A percentile compares a stretch with the other conserved stretches of the same genome.
phyloP scores from a whole-genome alignment of 345 rosid species.

The Gossypium sturtianum region DNA sequence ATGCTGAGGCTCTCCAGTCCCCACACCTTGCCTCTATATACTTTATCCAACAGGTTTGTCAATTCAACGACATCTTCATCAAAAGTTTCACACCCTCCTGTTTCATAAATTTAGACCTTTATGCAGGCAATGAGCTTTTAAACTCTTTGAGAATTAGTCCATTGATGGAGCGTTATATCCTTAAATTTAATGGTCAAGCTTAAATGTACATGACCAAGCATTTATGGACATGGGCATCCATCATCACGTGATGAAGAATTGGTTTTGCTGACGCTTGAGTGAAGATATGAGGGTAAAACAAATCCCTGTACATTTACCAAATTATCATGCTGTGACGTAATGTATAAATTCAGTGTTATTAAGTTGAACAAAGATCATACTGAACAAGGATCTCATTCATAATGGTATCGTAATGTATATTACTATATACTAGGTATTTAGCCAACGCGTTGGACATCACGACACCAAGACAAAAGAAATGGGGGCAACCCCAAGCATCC shows the following conservation, averaged over 20 bases:
- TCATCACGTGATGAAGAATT: background rate
- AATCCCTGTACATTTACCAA: background rate
- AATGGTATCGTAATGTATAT: background rate
- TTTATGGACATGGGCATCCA: background rate
- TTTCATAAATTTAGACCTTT: background rate
- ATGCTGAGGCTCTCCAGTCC: background rate
- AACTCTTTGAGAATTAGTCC: background rate
- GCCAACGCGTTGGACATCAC: background rate
- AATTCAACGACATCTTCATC: conserved; percentile 9
- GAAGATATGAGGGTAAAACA: background rate
- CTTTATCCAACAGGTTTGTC: background rate
- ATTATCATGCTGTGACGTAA: background rate
- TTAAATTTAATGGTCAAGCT: too few relatives aligned
- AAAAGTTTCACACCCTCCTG: background rate
- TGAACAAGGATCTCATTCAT: background rate
- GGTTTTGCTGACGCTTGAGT: background rate
- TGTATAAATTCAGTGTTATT: background rate
- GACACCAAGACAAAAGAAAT: background rate
- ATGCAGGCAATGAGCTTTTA: background rate
- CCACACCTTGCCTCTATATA: background rate
- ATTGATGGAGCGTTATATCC: too few relatives aligned
- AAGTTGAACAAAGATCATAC: background rate
- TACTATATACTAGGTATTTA: background rate
- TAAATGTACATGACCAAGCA: too few relatives aligned
- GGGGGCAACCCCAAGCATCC: background rate